phyloP scores from a whole-genome alignment of 192 early-diverging fungal genomes.

The Entomortierella beljakovae region DNA sequence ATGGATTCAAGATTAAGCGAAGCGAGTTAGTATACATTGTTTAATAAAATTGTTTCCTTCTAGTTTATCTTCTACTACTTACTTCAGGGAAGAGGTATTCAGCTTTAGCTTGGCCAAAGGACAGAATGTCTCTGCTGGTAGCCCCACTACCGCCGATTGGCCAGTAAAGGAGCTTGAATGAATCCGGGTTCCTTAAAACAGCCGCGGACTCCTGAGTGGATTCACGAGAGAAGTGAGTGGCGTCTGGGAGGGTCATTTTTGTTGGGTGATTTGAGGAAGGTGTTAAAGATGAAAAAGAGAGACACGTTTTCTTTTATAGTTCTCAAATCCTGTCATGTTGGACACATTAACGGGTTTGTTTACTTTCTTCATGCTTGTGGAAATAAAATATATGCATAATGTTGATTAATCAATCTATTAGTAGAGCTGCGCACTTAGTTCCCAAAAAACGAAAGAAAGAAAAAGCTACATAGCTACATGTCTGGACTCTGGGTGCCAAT shows the following conservation, averaged over 20 bases:
- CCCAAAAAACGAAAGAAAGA: too few species aligned
- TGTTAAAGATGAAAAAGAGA: not conserved
- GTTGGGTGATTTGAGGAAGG: too few species aligned
- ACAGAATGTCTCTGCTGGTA: constrained; percentile 18
- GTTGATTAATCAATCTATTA: too few species aligned
- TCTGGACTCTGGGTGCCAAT: too few species aligned
- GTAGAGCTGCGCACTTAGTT: too few species aligned
- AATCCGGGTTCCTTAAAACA: constrained; percentile 5
- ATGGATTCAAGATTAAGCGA: not conserved
- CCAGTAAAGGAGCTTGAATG: constrained; percentile 15
- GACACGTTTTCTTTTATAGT: too few species aligned
- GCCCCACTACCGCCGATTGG: constrained; percentile 1
- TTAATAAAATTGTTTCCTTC: too few species aligned
- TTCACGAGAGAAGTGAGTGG: constrained; percentile 15
- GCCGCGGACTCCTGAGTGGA: not conserved
- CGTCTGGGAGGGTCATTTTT: constrained; percentile 12
- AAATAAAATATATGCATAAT: too few species aligned
- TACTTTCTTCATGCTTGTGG: too few species aligned
- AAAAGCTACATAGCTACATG: too few species aligned
- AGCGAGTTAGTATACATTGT: not conserved
- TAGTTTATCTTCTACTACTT: not conserved
- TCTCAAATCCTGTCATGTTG: too few species aligned
- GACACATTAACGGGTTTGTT: too few species aligned
- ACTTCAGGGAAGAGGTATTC: constrained; percentile 6
- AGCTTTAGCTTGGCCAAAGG: constrained; percentile 10